Evolutionary conservation across 768 basidiomycete genomes (phyloP).

Genomic region (Lactarius pseudohatsudake): DNA sequence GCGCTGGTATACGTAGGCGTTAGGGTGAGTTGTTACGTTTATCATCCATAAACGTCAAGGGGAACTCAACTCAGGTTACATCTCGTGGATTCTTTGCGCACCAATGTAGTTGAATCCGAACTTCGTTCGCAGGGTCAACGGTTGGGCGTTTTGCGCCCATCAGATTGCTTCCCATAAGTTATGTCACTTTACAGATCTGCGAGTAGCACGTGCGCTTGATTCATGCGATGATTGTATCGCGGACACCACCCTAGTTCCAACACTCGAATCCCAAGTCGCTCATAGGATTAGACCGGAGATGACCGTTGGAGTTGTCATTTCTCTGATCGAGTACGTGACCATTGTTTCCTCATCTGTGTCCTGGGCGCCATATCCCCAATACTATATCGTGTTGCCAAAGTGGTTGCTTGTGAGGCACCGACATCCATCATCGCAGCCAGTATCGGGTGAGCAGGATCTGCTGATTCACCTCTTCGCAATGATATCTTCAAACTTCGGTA

Average conservation of each 20-base stretch:
- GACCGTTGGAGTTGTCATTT: conserved; percentile 40
- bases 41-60: conserved; percentile 42
- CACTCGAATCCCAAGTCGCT: conserved; percentile 4
- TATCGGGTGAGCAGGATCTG: conserved; percentile 67
- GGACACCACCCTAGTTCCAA: conserved; percentile 26
- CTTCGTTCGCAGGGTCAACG: conserved; percentile 11
- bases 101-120: not conserved
- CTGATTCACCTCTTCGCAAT: conserved; percentile 69
- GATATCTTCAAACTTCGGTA: conserved; percentile 65
- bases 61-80: conserved; percentile 42
- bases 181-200: conserved; percentile 34
- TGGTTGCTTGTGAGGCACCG: conserved; percentile 61
- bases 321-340: conserved; percentile 50
- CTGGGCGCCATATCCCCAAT: conserved; percentile 46
- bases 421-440: conserved; percentile 40
- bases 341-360: conserved; percentile 36
- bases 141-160: conserved; percentile 22
- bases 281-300: conserved; percentile 41
- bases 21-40: conserved; percentile 49
- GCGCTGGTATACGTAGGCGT: conserved; percentile 42
- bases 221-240: conserved; percentile 40
- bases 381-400: conserved; percentile 57
- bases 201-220: conserved; percentile 30
- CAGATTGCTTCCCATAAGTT: not conserved
- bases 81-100: conserved; percentile 43